Evolutionary conservation across 305 asterid genomes (phyloP), one percentile per base, ranked within the genome.

Genomic region (Fraxinus albicans): DNA sequence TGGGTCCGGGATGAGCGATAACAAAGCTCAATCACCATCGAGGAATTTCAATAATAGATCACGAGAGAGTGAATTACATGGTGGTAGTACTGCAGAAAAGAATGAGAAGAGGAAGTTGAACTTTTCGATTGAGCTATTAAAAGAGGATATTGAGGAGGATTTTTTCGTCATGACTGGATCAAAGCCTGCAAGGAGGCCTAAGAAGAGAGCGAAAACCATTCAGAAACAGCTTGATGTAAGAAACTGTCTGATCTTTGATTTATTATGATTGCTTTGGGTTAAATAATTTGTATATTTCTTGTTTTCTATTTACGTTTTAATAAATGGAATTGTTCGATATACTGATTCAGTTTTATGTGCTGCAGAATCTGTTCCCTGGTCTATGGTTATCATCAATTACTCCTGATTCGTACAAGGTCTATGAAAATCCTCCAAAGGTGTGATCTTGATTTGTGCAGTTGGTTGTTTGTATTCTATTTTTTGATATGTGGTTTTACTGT

Each of bases 71-170:
- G 88, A 84, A 25, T 88, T 80, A 73, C 72, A 73, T 33, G 40
- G 53, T 79, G 85, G 81, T 79, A 58, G 80, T 25, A 82, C 77
- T 21, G 85, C 81, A 38, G 91, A 76, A 87, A 90, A 90, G 89
- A 86, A 91, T 80, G 91, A 85, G 85, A 90, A 88, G 90, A 87
- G 84, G 81, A 89, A 88, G 85, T 80, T 77, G 82, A 89, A 83
- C 84, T 80, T 92, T 67, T 58, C 85, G 12, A 79, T 89, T 17
- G 19, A 93, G 1, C 91, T 95, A 25, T 74, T 93, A 7, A 90
- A 86, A 83, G 93, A 90, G 47, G 98, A 95, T 86, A 95, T 95
- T 27, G 98, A 93, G 77, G 98, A 91, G 88, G 98, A 95, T 87
- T 77, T 92, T 4, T 91, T 88, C 80, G 85, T 92, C 19, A 80